phyloP scores from a whole-genome alignment of 208 protist species.

The Leishmania mexicana region DNA sequence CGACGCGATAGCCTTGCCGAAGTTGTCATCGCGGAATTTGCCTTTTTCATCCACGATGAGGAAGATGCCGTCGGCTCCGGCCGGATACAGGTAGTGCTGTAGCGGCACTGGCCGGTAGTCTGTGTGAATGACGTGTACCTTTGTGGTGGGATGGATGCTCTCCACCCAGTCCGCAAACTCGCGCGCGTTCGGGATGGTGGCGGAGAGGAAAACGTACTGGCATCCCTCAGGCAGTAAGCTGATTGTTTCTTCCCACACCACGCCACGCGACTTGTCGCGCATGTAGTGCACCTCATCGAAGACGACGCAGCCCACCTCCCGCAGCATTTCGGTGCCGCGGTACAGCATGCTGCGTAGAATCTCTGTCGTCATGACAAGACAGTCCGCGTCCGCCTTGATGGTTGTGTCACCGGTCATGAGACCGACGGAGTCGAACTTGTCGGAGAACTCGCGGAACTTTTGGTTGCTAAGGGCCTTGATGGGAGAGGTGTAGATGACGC shows the following conservation, averaged over 20 bases:
- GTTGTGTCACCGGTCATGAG: constrained; percentile 99
- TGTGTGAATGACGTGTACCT: constrained; percentile 99
- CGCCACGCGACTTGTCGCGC: constrained; percentile 98
- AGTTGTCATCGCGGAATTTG: constrained; percentile 97
- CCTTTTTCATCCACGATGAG: constrained; percentile 97
- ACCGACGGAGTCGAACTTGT: constrained; percentile 98
- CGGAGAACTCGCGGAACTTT: constrained; percentile 99
- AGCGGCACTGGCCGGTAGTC: constrained; percentile 99
- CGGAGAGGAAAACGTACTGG: constrained; percentile 99
- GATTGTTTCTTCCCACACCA: constrained; percentile 99
- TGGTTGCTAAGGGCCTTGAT: constrained; percentile 99
- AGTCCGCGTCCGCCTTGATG: constrained; percentile 97
- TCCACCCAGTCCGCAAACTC: constrained; percentile 99
- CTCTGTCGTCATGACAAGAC: constrained; percentile 99
- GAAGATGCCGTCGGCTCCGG: constrained; percentile 96
- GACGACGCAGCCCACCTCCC: constrained; percentile 99
- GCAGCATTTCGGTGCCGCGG: constrained; percentile 97
- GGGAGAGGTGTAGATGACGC: constrained; percentile 99
- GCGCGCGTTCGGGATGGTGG: constrained; percentile 99
- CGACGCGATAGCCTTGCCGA: constrained; percentile 94
- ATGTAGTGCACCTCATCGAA: constrained; percentile 99
- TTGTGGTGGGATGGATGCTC: constrained; percentile 95
- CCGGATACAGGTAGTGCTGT: constrained; percentile 99
- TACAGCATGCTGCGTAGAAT: constrained; percentile 99
- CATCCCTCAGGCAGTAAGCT: constrained; percentile 98